Evolutionary conservation across 2,329 filamentous ascomycete genomes (phyloP).

Genomic region (Ceratocystiopsis sp.): DNA sequence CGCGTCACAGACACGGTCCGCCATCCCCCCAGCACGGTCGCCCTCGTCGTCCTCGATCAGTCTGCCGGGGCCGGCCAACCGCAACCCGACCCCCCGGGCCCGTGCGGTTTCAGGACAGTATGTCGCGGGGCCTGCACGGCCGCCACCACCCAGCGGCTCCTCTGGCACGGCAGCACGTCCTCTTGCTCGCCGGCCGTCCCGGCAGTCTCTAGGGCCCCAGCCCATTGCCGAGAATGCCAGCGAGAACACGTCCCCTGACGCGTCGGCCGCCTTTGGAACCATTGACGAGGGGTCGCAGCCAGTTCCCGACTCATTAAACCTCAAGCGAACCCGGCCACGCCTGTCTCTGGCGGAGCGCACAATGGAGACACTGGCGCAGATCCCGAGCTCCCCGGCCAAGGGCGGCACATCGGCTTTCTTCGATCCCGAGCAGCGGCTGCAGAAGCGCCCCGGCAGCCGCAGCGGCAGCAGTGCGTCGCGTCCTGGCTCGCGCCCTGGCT

Average conservation of each 20-base stretch:
- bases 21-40: not conserved
- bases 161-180: too few species aligned
- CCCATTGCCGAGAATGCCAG: not conserved
- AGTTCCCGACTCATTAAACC: too few species aligned
- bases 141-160: too few species aligned
- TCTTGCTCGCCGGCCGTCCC: too few species aligned
- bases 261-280: too few species aligned
- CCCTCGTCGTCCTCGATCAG: not conserved
- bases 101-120: slow-evolving; percentile 8
- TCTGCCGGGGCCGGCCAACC: not conserved
- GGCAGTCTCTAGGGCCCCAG: too few species aligned
- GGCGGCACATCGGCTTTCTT: slow-evolving; percentile 59
- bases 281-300: too few species aligned
- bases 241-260: not conserved
- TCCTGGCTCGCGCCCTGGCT: slow-evolving; percentile 16
- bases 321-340: slow-evolving; percentile 13
- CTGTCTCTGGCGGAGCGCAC: slow-evolving; percentile 68
- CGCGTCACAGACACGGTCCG: not conserved
- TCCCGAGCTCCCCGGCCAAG: slow-evolving; percentile 61
- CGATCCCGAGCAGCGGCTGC: slow-evolving; percentile 39
- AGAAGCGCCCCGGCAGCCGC: slow-evolving; percentile 27
- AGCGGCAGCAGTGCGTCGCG: slow-evolving; percentile 2
- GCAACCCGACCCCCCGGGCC: slow-evolving; percentile 5
- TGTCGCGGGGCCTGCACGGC: too few species aligned
- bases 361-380: slow-evolving; percentile 62